phyloP scores from a whole-genome alignment of 768 basidiomycete genomes.

The Boletus patriciae region DNA sequence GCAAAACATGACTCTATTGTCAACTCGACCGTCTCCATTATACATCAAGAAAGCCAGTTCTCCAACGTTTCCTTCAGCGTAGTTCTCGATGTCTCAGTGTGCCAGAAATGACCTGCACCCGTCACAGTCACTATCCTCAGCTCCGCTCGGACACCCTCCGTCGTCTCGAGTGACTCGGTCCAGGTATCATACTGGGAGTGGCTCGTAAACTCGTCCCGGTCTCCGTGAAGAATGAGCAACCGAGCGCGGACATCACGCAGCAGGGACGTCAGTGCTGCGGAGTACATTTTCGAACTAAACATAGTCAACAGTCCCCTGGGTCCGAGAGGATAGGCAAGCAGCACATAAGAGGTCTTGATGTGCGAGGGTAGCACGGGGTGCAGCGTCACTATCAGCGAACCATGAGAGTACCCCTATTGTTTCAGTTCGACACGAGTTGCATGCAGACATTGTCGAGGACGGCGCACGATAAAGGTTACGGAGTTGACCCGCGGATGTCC shows the following conservation, averaged over 20 bases:
- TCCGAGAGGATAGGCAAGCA: constrained; percentile 77
- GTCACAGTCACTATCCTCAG: constrained; percentile 40
- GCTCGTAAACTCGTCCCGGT: constrained; percentile 70
- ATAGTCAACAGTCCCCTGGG: constrained; percentile 66
- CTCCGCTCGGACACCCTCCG: constrained; percentile 24
- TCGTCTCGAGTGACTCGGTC: constrained; percentile 41
- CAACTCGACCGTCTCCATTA: background rate
- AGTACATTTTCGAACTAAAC: constrained; percentile 60
- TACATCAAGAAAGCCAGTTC: constrained; percentile 22
- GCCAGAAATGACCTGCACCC: constrained; percentile 70
- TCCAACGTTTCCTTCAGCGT: constrained; percentile 20
- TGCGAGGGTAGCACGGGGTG: constrained; percentile 52
- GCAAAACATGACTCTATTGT: background rate
- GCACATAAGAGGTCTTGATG: constrained; percentile 60
- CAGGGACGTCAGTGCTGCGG: constrained; percentile 49
- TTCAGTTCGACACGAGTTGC: constrained; percentile 6
- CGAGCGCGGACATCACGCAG: constrained; percentile 46
- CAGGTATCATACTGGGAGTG: constrained; percentile 54
- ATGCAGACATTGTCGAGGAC: background rate
- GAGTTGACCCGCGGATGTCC: constrained; percentile 43
- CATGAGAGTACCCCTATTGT: constrained; percentile 81
- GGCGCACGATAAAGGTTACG: constrained; percentile 61
- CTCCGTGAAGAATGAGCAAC: constrained; percentile 66
- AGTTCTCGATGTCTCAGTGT: constrained; percentile 32
- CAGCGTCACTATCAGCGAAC: constrained; percentile 68